Evolutionary conservation across 2,329 filamentous ascomycete genomes (phyloP).

Genomic region (Penicillium olsonii): DNA sequence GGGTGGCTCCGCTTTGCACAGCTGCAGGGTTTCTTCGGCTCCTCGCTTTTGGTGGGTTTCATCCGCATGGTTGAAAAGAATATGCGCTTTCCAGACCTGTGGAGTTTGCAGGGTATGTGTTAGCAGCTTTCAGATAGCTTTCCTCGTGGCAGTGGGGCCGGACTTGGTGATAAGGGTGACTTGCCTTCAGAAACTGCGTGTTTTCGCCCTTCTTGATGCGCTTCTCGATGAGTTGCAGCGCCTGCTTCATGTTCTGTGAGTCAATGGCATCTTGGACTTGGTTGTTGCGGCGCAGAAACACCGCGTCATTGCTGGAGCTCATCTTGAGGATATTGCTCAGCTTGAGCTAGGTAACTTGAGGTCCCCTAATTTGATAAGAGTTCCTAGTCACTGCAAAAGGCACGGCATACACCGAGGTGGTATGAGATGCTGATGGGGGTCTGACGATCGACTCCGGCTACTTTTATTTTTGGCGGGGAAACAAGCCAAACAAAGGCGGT

Average conservation of each 20-base stretch:
- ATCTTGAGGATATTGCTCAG: conserved; percentile 20
- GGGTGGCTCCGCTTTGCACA: conserved; percentile 46
- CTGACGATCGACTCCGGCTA: background rate
- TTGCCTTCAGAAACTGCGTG: conserved; percentile 43
- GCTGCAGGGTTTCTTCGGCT: conserved; percentile 43
- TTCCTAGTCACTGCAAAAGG: conserved; percentile 26
- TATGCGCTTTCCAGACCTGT: conserved; percentile 48
- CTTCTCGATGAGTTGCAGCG: conserved; percentile 52
- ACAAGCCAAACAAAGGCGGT: conserved; percentile 19
- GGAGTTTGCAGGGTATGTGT: background rate
- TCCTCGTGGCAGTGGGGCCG: background rate
- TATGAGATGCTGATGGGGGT: conserved; percentile 1
- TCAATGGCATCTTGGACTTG: conserved; percentile 53
- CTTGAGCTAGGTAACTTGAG: background rate
- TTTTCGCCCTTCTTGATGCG: conserved; percentile 58
- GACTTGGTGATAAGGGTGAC: conserved; percentile 6
- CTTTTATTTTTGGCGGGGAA: conserved; percentile 25
- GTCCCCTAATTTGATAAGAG: background rate
- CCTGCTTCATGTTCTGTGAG: conserved; percentile 51
- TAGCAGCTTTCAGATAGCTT: background rate
- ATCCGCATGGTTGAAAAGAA: conserved; percentile 45
- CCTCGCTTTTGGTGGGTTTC: conserved; percentile 45
- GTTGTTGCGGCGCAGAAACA: conserved; percentile 49
- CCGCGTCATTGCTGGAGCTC: conserved; percentile 40
- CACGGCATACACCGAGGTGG: conserved; percentile 24